These are phyloP conservation scores for Fusarium sp. DNA, from an alignment of 2,329 filamentous ascomycete genomes.

Conservation along the genomic window DNA sequence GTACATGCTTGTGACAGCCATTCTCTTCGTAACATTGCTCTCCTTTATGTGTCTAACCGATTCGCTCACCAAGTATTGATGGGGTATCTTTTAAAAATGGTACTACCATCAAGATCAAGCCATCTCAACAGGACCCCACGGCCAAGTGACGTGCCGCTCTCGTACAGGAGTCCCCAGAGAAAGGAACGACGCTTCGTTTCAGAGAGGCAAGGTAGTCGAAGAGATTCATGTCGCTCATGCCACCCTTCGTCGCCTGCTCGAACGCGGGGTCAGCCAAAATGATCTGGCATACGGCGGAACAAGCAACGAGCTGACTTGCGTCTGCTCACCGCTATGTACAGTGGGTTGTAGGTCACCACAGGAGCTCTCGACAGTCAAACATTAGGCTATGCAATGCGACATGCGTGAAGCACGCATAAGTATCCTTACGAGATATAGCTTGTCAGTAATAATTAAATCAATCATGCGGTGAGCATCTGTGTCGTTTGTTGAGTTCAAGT, in stretches of 20 bases:
- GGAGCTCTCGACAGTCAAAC: neutral
- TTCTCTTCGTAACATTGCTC: neutral
- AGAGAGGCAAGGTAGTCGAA: neutral
- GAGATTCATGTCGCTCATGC: neutral
- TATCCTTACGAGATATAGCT: neutral
- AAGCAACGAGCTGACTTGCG: constrained; percentile 8
- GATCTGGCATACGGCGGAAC: neutral
- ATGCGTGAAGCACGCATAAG: neutral
- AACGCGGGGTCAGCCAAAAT: constrained; percentile 3
- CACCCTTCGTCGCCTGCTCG: neutral
- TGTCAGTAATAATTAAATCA: neutral
- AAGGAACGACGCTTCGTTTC: constrained; percentile 17
- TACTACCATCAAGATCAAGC: neutral
- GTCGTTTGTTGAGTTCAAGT: neutral
- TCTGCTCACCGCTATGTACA: constrained; percentile 25
- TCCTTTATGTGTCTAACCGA: neutral
- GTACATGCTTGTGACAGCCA: constrained; percentile 13
- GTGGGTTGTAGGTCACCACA: neutral
- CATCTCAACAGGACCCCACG: constrained; percentile 29
- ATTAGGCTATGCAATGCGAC: constrained; percentile 1
- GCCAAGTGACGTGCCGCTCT: constrained; percentile 38
- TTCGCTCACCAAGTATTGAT: neutral
- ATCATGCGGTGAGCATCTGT: neutral
- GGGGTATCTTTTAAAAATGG: constrained; percentile 1
- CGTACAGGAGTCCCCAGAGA: constrained; percentile 37